Evolutionary conservation across 495 filamentous ascomycete species (phyloP).

Genomic region (Hyaloscypha finlandica): DNA sequence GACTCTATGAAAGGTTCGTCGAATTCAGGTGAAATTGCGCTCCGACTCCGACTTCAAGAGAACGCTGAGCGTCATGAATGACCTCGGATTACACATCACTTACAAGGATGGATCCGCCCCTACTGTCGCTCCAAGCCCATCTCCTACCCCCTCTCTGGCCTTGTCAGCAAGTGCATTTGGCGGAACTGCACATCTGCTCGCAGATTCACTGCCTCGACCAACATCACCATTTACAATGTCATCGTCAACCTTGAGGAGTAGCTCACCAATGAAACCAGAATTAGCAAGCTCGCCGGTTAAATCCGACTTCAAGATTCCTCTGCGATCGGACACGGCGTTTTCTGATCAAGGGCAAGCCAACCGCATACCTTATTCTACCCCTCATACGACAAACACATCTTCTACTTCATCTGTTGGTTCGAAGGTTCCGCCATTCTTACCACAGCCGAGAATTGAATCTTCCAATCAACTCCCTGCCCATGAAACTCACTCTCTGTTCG

Average conservation of each 20-base stretch:
- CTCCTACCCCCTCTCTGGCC: conserved; percentile 10
- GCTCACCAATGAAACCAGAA: too few relatives aligned
- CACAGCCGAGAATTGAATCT: background rate
- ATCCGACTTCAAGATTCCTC: conserved; percentile 27
- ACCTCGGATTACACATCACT: conserved; percentile 36
- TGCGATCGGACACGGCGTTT: conserved; percentile 6
- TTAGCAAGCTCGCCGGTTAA: conserved; percentile 4
- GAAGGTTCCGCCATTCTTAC: background rate
- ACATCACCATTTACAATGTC: background rate
- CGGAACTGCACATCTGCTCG: background rate
- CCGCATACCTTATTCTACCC: conserved; percentile 1
- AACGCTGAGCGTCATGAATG: conserved; percentile 34
- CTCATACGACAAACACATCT: conserved; percentile 4
- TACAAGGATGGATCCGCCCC: conserved; percentile 3
- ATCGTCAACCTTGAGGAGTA: background rate
- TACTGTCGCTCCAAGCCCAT: background rate
- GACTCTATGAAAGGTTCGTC: conserved; percentile 37
- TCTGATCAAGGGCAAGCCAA: conserved; percentile 9
- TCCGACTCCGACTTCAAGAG: conserved; percentile 38
- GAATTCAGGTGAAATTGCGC: conserved; percentile 48
- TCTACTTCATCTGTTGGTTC: conserved; percentile 1
- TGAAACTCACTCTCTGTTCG: conserved; percentile 1
- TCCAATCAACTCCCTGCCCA: background rate
- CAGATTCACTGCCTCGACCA: background rate
- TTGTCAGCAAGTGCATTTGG: background rate